Percentiles rank a stretch among this genome's conserved stretches.
phyloP scores from a whole-genome alignment of 352 stramenopile genomes.

The Globisporangium nodosum region DNA sequence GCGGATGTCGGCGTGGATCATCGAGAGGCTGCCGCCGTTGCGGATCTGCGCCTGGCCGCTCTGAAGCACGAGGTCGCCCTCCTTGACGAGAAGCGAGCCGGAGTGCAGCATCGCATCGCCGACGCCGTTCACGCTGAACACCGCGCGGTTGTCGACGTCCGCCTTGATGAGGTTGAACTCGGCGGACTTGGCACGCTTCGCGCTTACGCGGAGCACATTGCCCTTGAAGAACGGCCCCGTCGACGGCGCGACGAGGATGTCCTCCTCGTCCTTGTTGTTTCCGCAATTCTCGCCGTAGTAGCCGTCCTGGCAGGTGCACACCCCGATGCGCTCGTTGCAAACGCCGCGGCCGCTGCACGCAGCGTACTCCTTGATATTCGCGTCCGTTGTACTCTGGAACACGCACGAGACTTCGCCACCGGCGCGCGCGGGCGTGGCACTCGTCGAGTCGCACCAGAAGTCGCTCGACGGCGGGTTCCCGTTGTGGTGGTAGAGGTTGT shows the following conservation, averaged over 20 bases:
- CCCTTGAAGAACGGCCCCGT: conserved; percentile 61
- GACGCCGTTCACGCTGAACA: conserved; percentile 63
- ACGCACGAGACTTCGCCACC: conserved; percentile 22
- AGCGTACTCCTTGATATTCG: conserved; percentile 42
- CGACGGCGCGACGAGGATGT: conserved; percentile 45
- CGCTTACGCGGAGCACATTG: conserved; percentile 54
- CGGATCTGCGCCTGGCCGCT: conserved; percentile 26
- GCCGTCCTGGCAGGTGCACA: conserved; percentile 57
- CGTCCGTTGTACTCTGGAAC: conserved; percentile 39
- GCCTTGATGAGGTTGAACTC: conserved; percentile 73
- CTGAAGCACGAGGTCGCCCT: conserved; percentile 53
- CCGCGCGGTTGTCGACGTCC: conserved; percentile 30
- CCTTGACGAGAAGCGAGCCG: conserved; percentile 32
- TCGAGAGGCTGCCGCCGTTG: conserved; percentile 30
- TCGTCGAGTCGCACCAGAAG: conserved; percentile 54
- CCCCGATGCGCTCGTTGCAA: conserved; percentile 38
- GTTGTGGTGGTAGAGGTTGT: conserved; percentile 67
- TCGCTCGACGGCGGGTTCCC: conserved; percentile 45
- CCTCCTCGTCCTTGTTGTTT: conserved; percentile 57
- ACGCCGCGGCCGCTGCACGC: conserved; percentile 56
- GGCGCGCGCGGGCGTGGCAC: conserved; percentile 16
- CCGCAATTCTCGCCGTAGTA: conserved; percentile 69
- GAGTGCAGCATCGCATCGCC: conserved; percentile 37
- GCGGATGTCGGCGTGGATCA: conserved; percentile 37
- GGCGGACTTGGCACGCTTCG: conserved; percentile 30